A percentile compares a stretch with the other conserved stretches of the same genome.
phyloP scores from a whole-genome alignment of 805 yeast genomes.

The Saccharomycopsis sp. region DNA sequence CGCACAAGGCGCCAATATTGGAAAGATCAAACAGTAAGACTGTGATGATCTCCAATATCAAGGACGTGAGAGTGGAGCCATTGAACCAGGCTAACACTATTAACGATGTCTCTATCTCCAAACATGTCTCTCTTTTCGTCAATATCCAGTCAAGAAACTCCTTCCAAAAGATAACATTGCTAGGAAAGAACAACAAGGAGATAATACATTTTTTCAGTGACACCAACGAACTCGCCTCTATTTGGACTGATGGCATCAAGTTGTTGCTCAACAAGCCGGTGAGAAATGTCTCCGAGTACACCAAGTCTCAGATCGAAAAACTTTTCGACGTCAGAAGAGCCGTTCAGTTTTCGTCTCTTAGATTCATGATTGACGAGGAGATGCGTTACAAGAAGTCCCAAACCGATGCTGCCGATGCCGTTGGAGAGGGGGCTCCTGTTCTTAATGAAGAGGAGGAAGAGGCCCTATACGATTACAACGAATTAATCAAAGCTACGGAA shows the following conservation, averaged over 20 bases:
- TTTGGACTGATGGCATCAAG: constrained; percentile 76
- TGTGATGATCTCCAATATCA: constrained; percentile 4
- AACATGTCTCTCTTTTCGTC: constrained; percentile 8
- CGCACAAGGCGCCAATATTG: constrained; percentile 2
- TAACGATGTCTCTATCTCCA: constrained; percentile 1
- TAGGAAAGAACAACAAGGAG: constrained; percentile 36
- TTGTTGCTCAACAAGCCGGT: constrained; percentile 33
- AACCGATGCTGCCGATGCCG: constrained; percentile 9
- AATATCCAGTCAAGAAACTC: constrained; percentile 46
- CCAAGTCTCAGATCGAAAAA: constrained; percentile 14
- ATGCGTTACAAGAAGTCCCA: neutral
- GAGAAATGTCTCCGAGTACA: constrained; percentile 10
- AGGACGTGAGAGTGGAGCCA: constrained; percentile 9
- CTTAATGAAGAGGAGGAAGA: constrained; percentile 15
- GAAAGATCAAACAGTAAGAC: constrained; percentile 9
- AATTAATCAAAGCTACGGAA: constrained; percentile 13
- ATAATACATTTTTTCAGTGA: constrained; percentile 62
- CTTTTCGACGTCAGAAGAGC: constrained; percentile 19
- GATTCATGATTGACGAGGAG: constrained; percentile 8
- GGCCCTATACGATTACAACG: constrained; percentile 15
- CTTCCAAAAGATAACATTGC: constrained; percentile 49
- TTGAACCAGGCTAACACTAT: neutral
- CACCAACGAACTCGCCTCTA: constrained; percentile 56
- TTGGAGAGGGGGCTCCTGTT: constrained; percentile 7
- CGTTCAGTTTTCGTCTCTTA: constrained; percentile 12